Percentiles rank a stretch among this genome's conserved stretches.
Evolutionary conservation across 2,329 filamentous ascomycete genomes (phyloP).

Genomic region (Penicillium rolfsii): DNA sequence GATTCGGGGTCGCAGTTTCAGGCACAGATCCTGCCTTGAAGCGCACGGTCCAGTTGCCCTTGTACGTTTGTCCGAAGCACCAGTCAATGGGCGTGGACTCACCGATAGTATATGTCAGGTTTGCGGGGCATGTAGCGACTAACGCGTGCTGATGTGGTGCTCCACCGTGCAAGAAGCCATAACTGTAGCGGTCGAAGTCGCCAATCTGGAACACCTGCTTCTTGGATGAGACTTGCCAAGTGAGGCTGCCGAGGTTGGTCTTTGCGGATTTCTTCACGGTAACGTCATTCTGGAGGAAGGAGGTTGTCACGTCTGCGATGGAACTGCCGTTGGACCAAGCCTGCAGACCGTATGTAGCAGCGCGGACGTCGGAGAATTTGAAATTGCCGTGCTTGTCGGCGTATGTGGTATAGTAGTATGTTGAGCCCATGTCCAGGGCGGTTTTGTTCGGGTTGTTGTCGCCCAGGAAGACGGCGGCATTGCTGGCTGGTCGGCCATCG

Average conservation of each 20-base stretch:
- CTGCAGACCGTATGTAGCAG: conserved; percentile 52
- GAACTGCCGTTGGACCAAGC: conserved; percentile 55
- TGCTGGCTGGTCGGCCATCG: conserved; percentile 53
- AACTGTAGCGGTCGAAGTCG: conserved; percentile 51
- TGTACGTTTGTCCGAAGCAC: conserved; percentile 54
- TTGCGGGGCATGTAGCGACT: conserved; percentile 50
- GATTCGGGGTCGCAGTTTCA: conserved; percentile 35
- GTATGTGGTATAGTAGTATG: conserved; percentile 56
- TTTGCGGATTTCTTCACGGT: conserved; percentile 39
- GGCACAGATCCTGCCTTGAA: conserved; percentile 26
- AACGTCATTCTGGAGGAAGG: conserved; percentile 48
- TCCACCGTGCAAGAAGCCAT: conserved; percentile 51
- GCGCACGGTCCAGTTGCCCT: conserved; percentile 43
- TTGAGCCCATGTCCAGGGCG: conserved; percentile 53
- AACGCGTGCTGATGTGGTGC: conserved; percentile 51
- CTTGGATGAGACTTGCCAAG: conserved; percentile 46
- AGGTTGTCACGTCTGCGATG: conserved; percentile 52
- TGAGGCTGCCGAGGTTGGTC: conserved; percentile 45
- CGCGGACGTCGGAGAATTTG: conserved; percentile 49
- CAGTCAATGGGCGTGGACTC: conserved; percentile 47
- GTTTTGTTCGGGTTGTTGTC: conserved; percentile 52
- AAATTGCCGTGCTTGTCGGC: conserved; percentile 51
- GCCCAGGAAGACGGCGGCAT: conserved; percentile 56
- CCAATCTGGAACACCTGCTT: conserved; percentile 55
- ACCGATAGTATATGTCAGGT: conserved; percentile 52